Percentiles rank a stretch among this genome's conserved stretches.
Evolutionary conservation across 2,329 filamentous ascomycete genomes (phyloP).

Genomic region (Calonectria crousiana): DNA sequence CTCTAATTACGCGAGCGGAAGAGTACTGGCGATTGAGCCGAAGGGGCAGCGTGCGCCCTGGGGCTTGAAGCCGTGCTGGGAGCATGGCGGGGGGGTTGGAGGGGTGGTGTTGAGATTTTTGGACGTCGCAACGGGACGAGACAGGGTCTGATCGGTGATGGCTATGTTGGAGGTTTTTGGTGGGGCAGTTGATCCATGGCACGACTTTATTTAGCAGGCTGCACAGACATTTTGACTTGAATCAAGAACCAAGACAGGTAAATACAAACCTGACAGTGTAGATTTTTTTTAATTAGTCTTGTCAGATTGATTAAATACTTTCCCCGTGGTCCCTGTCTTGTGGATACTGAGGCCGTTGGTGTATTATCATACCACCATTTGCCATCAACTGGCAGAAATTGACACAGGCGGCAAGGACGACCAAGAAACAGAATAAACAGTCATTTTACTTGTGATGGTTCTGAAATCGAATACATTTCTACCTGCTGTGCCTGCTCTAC

Average conservation of each 20-base stretch:
- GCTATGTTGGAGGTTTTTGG: conserved; percentile 29
- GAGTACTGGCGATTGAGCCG: conserved; percentile 38
- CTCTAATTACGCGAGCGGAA: conserved; percentile 44
- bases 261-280: not conserved
- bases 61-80: conserved; percentile 14
- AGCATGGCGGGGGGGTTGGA: conserved; percentile 30
- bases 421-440: not conserved
- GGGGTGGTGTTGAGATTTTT: conserved; percentile 8
- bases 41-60: not conserved
- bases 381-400: not conserved
- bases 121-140: conserved; percentile 6
- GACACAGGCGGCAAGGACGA: not conserved
- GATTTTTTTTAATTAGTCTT: not conserved
- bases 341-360: not conserved
- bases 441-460: not conserved
- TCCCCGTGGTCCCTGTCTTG: not conserved
- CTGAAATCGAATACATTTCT: conserved; percentile 18
- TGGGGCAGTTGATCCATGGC: conserved; percentile 41
- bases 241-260: not conserved
- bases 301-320: not conserved
- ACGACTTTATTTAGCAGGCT: conserved; percentile 26
- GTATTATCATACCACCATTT: not conserved
- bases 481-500: conserved; percentile 14
- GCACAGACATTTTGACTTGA: not conserved
- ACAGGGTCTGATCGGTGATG: not conserved